phyloP scores from a whole-genome alignment of 805 yeast genomes.

The Schwanniomyces sp. region DNA sequence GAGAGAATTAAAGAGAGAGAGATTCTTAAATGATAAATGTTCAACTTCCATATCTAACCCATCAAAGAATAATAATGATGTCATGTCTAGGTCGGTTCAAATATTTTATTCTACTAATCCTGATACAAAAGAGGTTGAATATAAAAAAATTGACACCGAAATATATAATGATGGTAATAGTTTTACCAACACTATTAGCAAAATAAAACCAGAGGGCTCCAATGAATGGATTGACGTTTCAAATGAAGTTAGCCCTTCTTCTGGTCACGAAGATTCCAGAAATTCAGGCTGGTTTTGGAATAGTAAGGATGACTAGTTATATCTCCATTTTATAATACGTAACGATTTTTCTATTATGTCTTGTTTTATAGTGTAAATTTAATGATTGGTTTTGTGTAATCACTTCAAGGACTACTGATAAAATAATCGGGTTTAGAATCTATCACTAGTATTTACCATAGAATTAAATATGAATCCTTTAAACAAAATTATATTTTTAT shows the following conservation, averaged over 20 bases:
- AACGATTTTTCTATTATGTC: background rate
- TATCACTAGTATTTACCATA: background rate
- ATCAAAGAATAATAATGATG: conserved; percentile 4
- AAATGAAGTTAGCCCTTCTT: conserved; percentile 18
- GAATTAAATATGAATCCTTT: conserved; percentile 38
- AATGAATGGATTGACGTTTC: conserved; percentile 31
- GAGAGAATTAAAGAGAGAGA: conserved; percentile 18
- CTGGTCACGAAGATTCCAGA: conserved; percentile 4
- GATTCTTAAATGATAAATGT: conserved; percentile 1
- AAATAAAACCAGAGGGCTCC: conserved; percentile 34
- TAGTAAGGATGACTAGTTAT: conserved; percentile 1
- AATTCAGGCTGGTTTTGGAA: conserved; percentile 26
- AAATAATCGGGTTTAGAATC: background rate
- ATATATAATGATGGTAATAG: conserved; percentile 38
- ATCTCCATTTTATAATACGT: background rate
- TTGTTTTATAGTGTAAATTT: background rate
- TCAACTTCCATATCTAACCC: background rate
- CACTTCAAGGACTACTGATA: background rate
- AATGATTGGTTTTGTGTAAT: background rate
- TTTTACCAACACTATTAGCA: conserved; percentile 25
- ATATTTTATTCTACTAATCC: conserved; percentile 23
- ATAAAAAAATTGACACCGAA: conserved; percentile 33
- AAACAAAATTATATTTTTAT: conserved; percentile 45
- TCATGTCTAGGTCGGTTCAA: conserved; percentile 28
- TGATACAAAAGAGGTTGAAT: conserved; percentile 26